phyloP scores from a whole-genome alignment of 2,329 filamentous ascomycete species.

The Venturia asperata region DNA sequence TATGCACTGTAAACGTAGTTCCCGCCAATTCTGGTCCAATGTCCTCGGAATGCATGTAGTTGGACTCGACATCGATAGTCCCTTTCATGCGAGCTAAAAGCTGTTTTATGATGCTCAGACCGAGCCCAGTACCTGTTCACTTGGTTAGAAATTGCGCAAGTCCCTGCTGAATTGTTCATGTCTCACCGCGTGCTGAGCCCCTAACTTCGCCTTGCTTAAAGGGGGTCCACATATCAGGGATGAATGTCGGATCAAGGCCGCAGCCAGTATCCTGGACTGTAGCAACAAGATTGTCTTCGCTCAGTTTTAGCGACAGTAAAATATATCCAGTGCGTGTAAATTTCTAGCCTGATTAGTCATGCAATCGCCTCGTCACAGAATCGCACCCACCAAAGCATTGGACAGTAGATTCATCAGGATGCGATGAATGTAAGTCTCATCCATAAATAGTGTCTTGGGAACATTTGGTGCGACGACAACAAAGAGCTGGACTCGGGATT shows the following conservation, averaged over 20 bases:
- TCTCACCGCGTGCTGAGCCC: slow-evolving; percentile 14
- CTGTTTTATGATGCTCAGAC: slow-evolving; percentile 16
- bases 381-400: slow-evolving; percentile 25
- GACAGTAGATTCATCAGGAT: slow-evolving; percentile 34
- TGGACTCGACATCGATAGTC: slow-evolving; percentile 16
- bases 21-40: slow-evolving; percentile 14
- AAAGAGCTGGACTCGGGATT: slow-evolving; percentile 29
- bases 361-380: not conserved
- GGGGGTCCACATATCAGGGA: slow-evolving; percentile 19
- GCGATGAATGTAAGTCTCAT: slow-evolving; percentile 32
- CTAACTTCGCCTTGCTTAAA: slow-evolving; percentile 20
- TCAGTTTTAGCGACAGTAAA: slow-evolving; percentile 8
- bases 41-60: slow-evolving; percentile 16
- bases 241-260: slow-evolving; percentile 18
- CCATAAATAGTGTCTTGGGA: slow-evolving; percentile 29
- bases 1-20: slow-evolving; percentile 16
- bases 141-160: not conserved
- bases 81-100: slow-evolving; percentile 18
- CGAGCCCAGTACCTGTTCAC: slow-evolving; percentile 12
- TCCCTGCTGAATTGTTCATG: not conserved
- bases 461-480: slow-evolving; percentile 30
- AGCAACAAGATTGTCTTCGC: slow-evolving; percentile 14
- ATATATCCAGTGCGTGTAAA: slow-evolving; percentile 18
- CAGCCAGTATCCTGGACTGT: slow-evolving; percentile 18
- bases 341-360: slow-evolving; percentile 2